A percentile compares a stretch with the other conserved stretches of the same genome.
Conservation (phyloP, 1,284 basidiomycete genomes). For the Rhodotorula sp. region DNA sequence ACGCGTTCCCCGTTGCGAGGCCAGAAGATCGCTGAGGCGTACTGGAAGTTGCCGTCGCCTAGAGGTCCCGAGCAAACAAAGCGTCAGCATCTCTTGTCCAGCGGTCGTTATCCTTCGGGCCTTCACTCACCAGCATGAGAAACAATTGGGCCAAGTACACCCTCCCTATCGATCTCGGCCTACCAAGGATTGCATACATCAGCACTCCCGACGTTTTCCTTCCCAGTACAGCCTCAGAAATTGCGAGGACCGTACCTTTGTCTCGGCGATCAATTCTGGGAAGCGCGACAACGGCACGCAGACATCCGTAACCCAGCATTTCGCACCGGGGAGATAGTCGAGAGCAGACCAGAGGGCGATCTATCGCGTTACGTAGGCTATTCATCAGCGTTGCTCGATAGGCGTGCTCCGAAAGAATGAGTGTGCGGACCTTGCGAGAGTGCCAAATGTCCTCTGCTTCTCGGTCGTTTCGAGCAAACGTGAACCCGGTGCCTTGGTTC, state of each 20-base stretch:
- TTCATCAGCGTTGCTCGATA: background rate
- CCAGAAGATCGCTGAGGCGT: background rate
- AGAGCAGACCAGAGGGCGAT: conserved; percentile 40
- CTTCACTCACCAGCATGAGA: conserved; percentile 31
- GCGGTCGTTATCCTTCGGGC: background rate
- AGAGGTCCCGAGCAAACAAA: background rate
- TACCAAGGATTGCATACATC: background rate
- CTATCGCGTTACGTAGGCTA: background rate
- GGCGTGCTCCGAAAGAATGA: conserved; percentile 51
- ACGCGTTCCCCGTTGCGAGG: background rate
- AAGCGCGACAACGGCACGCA: conserved; percentile 43
- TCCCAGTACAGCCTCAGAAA: too few relatives aligned
- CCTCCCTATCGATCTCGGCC: conserved; percentile 31
- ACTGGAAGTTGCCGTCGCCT: conserved; percentile 43
- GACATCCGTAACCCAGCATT: conserved; percentile 44
- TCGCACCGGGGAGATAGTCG: conserved; percentile 34
- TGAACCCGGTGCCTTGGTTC: conserved; percentile 68
- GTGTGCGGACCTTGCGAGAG: conserved; percentile 68
- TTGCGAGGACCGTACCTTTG: conserved; percentile 20
- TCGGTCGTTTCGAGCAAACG: conserved; percentile 63
- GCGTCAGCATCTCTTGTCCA: background rate
- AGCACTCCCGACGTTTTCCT: rapidly evolving
- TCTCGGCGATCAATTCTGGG: conserved; percentile 43
- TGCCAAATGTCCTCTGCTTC: conserved; percentile 78
- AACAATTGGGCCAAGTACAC: conserved; percentile 41